These are phyloP conservation scores for Eucalyptus cladocalyx DNA, from an alignment of 345 rosid genomes.

Conservation along the genomic window DNA sequence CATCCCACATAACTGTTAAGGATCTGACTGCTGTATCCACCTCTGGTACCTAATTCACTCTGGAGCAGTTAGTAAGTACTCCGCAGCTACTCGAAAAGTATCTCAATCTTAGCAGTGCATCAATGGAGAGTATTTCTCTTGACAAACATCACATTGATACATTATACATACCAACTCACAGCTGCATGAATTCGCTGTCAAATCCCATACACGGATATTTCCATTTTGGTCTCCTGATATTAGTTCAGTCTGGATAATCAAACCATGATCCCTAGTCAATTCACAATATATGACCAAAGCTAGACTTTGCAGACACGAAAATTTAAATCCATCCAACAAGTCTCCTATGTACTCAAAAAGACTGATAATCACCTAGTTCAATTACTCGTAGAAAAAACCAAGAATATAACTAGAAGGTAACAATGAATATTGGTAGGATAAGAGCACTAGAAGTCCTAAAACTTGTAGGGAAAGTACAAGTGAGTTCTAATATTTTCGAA, in stretches of 20 bases:
- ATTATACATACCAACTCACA: conserved; percentile 65
- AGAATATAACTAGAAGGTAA: not conserved
- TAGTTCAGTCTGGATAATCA: conserved; percentile 61
- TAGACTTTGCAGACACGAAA: not conserved
- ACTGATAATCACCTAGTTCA: not conserved
- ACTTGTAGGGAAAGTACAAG: not conserved
- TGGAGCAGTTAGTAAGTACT: not conserved
- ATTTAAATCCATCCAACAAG: not conserved
- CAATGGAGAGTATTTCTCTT: not conserved
- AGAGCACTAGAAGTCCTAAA: not conserved
- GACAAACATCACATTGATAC: not conserved
- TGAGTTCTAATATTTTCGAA: not conserved
- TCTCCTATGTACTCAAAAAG: not conserved
- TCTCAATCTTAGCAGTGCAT: not conserved
- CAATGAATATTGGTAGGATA: not conserved
- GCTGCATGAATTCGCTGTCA: conserved; percentile 92
- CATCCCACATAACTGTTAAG: conserved; percentile 92
- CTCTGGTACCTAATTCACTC: conserved; percentile 55
- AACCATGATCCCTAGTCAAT: not conserved
- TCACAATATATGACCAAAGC: not conserved
- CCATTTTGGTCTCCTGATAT: conserved; percentile 98
- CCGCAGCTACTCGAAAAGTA: not conserved
- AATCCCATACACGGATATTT: conserved; percentile 95
- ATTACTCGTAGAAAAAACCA: not conserved
- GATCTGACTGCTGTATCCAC: conserved; percentile 91